Evolutionary conservation across 2,329 filamentous ascomycete genomes (phyloP), one percentile per base, ranked within the genome.

Genomic region (Fusarium pseudograminearum): DNA sequence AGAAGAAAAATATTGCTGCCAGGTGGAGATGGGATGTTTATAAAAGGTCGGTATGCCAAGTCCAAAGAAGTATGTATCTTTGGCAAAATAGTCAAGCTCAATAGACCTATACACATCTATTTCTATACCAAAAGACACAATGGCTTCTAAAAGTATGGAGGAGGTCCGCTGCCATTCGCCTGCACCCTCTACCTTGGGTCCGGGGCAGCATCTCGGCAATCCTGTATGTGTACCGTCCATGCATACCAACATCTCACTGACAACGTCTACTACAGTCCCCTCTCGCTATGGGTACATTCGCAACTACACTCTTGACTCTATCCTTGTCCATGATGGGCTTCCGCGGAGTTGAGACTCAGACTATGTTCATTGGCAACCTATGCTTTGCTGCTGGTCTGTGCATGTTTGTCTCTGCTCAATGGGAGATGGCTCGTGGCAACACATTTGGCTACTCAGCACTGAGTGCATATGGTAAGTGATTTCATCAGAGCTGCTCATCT

Each of bases 241-340:
- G 5, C 3, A n/a, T 22, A 34, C 10, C 5, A 4, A 11, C 11
- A 18, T 18, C 15, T 26, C 1, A 33, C 65, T 68, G 20, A 68
- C 31, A 40, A 7, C 4, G 5, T 8, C 4, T 10, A 12, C 7
- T 1, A 18, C 5, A 70, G 66, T 63, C 67, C 1, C 67, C 75
- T 15, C 45, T 76, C 3, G 75, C 75, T 3, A 77, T 77, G 74
- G 75, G 74, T 5, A 74, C 70, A 2, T 77, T 77, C 28, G 76
- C 75, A 1, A 76, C 75, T 5, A 76, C 76, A 0, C 57, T 77
- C 0, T 56, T 76, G 5, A 72, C 67, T 9, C 41, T 77, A 4
- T 77, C 74, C 10, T 45, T 77, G 15, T 63, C 72, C 3, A 74
- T 77, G 74, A 77, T 77, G 74, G 72, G 71, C 8, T 73, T 75